Evolutionary conservation across 495 filamentous ascomycete genomes (phyloP), one percentile per base, ranked within the genome.

Genomic region (Neurospora sp.): DNA sequence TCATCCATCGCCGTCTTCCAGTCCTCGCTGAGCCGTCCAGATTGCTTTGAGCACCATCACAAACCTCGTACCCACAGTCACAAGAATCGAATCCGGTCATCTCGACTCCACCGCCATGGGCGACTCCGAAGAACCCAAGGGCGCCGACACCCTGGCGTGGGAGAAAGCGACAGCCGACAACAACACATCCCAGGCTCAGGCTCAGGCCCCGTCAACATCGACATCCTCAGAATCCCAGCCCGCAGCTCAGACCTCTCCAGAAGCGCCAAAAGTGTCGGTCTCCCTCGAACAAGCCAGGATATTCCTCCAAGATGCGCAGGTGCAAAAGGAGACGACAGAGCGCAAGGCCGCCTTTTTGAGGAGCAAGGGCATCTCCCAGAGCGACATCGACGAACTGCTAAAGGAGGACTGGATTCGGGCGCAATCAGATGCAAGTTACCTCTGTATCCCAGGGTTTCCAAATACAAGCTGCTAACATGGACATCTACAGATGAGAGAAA

Each of bases 281-380:
- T 61, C 91, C 12, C 78, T 95, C 20, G 88, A 93, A 20, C 89
- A 93, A 78, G 93, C 93, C 22, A 83, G 86, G 41, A 89, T 85
- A 72, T 97, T 98, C 78, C 88, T 98, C n/a, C 83, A 92, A 53
- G 91, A 94, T 71, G 89, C 92, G 9, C 86, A 85, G n/a, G 92
- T 97, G 66, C 87, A 88, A 40, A 84, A 91, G 78, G 88, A 91
- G 11, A 84, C 91, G 1, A 84, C 85, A 61, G 91, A 92, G 70
- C 89, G 89, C 80, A 96, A 97, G 82, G 84, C 89, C 38, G 85
- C 87, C 3, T 98, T 97, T 73, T 83, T 98, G 9, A 87, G 91
- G 75, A 88, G 88, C 41, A 98, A 99, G 79, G 94, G 93, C 1
- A 81, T 97, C 8, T 86, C 82, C 3, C 79, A 85, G 5, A 82